A percentile compares a stretch with the other conserved stretches of the same genome.
Conservation (phyloP, 805 yeast species). For the Hanseniaspora lachancei region DNA sequence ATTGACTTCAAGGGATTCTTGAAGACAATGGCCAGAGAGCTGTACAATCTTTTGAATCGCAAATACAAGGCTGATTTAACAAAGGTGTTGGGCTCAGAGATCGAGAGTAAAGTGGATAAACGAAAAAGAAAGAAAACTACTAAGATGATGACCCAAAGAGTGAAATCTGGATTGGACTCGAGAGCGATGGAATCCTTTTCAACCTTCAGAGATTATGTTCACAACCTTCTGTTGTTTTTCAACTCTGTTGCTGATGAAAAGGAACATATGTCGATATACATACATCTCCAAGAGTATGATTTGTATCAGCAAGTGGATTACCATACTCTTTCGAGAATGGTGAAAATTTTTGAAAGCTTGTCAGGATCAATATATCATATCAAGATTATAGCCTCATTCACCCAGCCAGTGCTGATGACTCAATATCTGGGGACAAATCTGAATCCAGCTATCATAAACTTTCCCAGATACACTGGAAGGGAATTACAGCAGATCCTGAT, state of each 20-base stretch:
- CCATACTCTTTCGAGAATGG: not conserved
- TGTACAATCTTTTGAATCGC: not conserved
- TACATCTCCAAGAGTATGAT: conserved; percentile 8
- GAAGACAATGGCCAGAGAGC: conserved; percentile 1
- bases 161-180: conserved; percentile 10
- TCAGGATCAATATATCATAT: conserved; percentile 8
- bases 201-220: conserved; percentile 1
- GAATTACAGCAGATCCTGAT: conserved; percentile 1
- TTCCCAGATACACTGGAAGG: conserved; percentile 1
- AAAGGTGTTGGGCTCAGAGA: not conserved
- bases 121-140: not conserved
- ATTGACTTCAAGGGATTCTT: conserved; percentile 8
- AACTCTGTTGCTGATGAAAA: not conserved
- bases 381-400: conserved; percentile 9
- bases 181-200: conserved; percentile 10
- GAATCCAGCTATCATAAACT: not conserved
- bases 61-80: not conserved
- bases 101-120: not conserved
- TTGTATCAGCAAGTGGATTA: conserved; percentile 4
- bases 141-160: not conserved
- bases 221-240: conserved; percentile 3
- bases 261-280: conserved; percentile 1
- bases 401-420: not conserved
- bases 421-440: conserved; percentile 1
- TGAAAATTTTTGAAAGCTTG: conserved; percentile 1